phyloP scores from a whole-genome alignment of 345 rosid genomes.

The Crucihimalaya himalaica region DNA sequence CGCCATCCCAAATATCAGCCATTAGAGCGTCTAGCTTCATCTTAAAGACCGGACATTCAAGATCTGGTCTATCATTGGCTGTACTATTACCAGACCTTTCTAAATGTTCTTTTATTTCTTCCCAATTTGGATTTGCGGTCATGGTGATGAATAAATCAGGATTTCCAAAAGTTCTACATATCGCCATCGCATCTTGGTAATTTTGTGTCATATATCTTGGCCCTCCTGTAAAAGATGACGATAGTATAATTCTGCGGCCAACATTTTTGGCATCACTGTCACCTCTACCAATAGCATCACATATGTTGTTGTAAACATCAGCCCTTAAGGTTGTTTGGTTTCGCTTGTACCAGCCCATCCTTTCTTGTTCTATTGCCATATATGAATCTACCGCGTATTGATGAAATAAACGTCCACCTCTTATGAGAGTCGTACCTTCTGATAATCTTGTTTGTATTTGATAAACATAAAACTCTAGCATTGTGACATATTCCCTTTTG shows the following conservation, averaged over 20 bases:
- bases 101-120: background rate
- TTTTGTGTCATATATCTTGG: slow-evolving; percentile 7
- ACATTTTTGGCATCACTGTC: background rate
- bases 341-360: background rate
- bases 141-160: slow-evolving; percentile 12
- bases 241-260: background rate
- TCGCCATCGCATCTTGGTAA: slow-evolving; percentile 17
- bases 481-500: background rate
- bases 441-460: background rate
- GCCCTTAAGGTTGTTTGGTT: background rate
- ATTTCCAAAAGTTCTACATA: background rate
- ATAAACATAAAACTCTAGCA: background rate
- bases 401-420: background rate
- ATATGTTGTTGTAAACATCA: background rate
- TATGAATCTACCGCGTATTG: slow-evolving; percentile 5
- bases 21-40: background rate
- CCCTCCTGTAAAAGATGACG: background rate
- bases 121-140: background rate
- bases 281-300: slow-evolving; percentile 1
- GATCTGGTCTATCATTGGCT: background rate
- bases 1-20: background rate
- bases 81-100: no score
- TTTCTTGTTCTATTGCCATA: slow-evolving; percentile 3
- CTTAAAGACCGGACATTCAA: background rate
- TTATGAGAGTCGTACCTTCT: background rate